phyloP scores from a whole-genome alignment of 2,329 filamentous ascomycete genomes.

The Trichoderma polysporum region DNA sequence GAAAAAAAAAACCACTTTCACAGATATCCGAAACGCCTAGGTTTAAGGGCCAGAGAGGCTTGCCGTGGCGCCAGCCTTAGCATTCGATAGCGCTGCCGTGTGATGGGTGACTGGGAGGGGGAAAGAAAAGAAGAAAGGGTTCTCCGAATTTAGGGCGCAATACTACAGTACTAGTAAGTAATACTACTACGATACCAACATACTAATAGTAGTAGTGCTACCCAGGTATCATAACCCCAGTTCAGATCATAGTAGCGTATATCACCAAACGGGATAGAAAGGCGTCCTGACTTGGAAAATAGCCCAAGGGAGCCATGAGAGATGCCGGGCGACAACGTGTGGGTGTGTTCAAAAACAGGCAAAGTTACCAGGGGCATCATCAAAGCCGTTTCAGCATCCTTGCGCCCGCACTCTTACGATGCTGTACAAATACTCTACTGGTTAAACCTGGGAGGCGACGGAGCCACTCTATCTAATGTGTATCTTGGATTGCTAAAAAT shows the following conservation, averaged over 20 bases:
- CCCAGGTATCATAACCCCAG: background rate
- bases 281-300: background rate
- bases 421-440: background rate
- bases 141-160: background rate
- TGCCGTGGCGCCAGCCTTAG: background rate
- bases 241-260: background rate
- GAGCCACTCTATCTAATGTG: background rate
- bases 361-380: background rate
- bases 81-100: background rate
- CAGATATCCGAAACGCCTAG: background rate
- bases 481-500: background rate
- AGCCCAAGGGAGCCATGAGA: background rate
- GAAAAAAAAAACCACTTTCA: background rate
- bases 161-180: background rate
- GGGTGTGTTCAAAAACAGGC: background rate
- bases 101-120: background rate
- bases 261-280: background rate
- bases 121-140: background rate
- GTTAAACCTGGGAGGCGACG: background rate
- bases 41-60: background rate
- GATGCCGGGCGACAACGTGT: background rate
- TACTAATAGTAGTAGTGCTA: no score
- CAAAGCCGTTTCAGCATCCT: slow-evolving; percentile 2
- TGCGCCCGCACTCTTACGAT: background rate
- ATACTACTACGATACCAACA: background rate